A percentile compares a stretch with the other conserved stretches of the same genome.
Conservation (phyloP, 1,284 basidiomycete species). For the Ustilago nuda region DNA sequence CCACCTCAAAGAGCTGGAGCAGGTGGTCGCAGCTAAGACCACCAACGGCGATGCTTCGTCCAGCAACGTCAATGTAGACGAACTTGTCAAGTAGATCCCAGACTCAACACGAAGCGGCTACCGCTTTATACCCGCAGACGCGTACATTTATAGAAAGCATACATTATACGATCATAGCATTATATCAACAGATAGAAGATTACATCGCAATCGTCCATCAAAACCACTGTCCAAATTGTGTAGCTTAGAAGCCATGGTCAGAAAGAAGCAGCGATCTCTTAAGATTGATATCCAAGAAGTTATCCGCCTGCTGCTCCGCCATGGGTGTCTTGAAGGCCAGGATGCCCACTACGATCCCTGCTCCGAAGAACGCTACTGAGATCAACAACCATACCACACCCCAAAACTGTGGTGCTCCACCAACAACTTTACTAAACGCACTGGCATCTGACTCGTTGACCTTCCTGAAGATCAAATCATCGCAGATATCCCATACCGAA, state of each 20-base stretch:
- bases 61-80: constrained; percentile 48
- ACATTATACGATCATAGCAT: constrained; percentile 14
- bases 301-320: constrained; percentile 50
- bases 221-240: background rate
- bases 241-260: background rate
- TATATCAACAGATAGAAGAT: background rate
- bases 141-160: background rate
- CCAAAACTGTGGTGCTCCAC: constrained; percentile 73
- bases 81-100: constrained; percentile 37
- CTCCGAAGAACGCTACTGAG: constrained; percentile 83
- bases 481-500: constrained; percentile 71
- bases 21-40: background rate
- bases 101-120: background rate
- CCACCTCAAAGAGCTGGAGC: constrained; percentile 40
- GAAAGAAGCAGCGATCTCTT: constrained; percentile 6
- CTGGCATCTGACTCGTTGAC: constrained; percentile 92
- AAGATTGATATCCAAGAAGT: constrained; percentile 58
- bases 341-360: constrained; percentile 75
- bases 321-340: constrained; percentile 63
- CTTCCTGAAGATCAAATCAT: constrained; percentile 79
- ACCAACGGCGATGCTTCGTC: background rate
- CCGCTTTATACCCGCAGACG: background rate
- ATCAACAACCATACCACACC: constrained; percentile 85
- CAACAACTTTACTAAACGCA: constrained; percentile 86
- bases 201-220: constrained; percentile 4